Evolutionary conservation across 2,329 filamentous ascomycete species (phyloP), one percentile per base, ranked within the genome.

Genomic region (Arthrinium phaeospermum): DNA sequence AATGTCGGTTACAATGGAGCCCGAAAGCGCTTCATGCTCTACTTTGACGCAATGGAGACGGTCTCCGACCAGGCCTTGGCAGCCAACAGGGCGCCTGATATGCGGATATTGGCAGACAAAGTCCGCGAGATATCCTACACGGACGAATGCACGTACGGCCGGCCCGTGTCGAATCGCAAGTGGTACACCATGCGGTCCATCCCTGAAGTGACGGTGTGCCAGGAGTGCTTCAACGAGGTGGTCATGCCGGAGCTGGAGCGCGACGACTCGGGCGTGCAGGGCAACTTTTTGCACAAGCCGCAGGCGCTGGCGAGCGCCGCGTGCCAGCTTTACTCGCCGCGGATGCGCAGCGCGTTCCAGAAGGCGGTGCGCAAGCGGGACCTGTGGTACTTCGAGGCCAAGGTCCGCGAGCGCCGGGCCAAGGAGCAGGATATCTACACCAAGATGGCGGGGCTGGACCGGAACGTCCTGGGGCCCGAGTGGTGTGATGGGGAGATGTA

Each of bases 101-200:
- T 93, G 12, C 84, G 84, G 69, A 87, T 87, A 1, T 88, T 97
- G 72, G 88, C 92, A 22, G 86, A 90, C 69, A 87, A 92, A 68
- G 86, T 94, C 6, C 86, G 88, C 67, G 88, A 89, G 46, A 85
- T 92, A 72, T 86, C 86, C 27, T 82, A 84, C 5, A 81, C 90
- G 41, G 85, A 88, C 3, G 90, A 94, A 78, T 97, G 94, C 79
- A 84, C 85, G 27, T 87, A 90, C 46, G 90, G 93, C 78, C 88
- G 86, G n/a, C 86, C 90, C 5, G 82, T 92, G 2, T 81, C 85
- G n/a, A 87, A 90, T 71, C 88, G 86, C 16, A 84, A 87, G 51
- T 98, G 95, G 95, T 91, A 97, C 80, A 91, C 89, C 71, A 94
- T 97, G 80, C 90, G 93, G 0, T 86, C 89, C 19, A 84, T 97